These are phyloP conservation scores for Fusarium goolgardi DNA, from an alignment of 2,329 filamentous ascomycete genomes.

Conservation along the genomic window DNA sequence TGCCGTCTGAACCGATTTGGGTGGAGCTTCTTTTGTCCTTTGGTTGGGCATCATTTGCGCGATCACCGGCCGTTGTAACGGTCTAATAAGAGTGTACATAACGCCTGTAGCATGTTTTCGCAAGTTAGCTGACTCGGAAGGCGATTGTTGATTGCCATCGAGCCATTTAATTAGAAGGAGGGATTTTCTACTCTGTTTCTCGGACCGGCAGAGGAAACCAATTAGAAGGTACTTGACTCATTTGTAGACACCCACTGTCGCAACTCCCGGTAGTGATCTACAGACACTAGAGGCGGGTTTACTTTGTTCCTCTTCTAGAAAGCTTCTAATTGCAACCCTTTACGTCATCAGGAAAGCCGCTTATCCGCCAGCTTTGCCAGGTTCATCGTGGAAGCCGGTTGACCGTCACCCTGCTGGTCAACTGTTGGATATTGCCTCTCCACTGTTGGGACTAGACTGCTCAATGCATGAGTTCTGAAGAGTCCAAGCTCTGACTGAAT, in stretches of 20 bases:
- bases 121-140: slow-evolving; percentile 11
- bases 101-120: slow-evolving; percentile 14
- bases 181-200: neutral
- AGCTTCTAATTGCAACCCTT: slow-evolving; percentile 23
- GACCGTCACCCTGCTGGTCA: slow-evolving; percentile 8
- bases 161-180: slow-evolving; percentile 13
- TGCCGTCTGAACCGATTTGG: slow-evolving; percentile 36
- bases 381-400: slow-evolving; percentile 1
- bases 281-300: slow-evolving; percentile 13
- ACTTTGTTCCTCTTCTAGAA: slow-evolving; percentile 37
- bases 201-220: slow-evolving; percentile 25
- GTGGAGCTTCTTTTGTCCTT: slow-evolving; percentile 13
- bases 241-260: neutral
- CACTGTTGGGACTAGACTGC: neutral
- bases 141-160: slow-evolving; percentile 19
- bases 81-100: neutral
- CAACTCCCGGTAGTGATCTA: slow-evolving; percentile 25
- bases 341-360: slow-evolving; percentile 21
- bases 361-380: neutral
- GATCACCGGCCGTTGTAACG: slow-evolving; percentile 16
- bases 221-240: neutral
- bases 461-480: neutral
- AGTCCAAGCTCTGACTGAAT: neutral
- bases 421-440: neutral
- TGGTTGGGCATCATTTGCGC: slow-evolving; percentile 14